Base-by-base conservation (phyloP, 2,329 filamentous ascomycete genomes). In the Neophaeococcomyces mojaviensis region DNA sequence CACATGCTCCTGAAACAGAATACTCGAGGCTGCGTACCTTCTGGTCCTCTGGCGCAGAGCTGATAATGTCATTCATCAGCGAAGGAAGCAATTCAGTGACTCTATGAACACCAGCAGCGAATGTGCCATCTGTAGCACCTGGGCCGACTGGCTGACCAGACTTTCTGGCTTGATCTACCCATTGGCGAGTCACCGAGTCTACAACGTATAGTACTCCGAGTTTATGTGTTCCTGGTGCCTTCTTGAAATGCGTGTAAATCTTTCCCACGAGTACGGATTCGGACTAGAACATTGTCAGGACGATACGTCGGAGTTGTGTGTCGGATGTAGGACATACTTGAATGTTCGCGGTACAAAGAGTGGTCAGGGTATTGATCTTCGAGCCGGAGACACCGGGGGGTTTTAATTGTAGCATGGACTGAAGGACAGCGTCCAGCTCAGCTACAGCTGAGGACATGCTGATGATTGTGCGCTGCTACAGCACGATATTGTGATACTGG, bases 131-230 rank as follows among this genome's bases (percentile, higher is more conserved):
- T 56, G 83, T 80, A 56, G 89, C 88, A 67, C 81, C 77, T 67
- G 78, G 82, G 70, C 85, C 86, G 68, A 88, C 79, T 62, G 84
- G 70, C 65, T 97, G 89, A 61, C 86, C 86, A 57, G 85, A 78
- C 62, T 82, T 79, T 70, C 89, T 92, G 62, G 92, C 90, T 70
- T 88, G 86, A 68, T 97, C 90, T 74, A 95, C 82, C 90, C 92
- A 98, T 74, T 94, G 90, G 70, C 92, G 88, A 68, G 89, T 90
- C 79, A 98, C 89, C 75, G 90, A 95, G 78, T 98, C 92, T 89
- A 98, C 87, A 72, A 97, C 89, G 82, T 98, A 98, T 72, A 98
- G 83, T 64, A 96, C 89, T 71, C 92, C 92, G 68, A 98, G 79
- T 72, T 98, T 98, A 79, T 98, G 90, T 65, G 88, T 94, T 65